These are phyloP conservation scores for Fusarium xylarioides DNA, from an alignment of 2,329 filamentous ascomycete species.

Conservation along the genomic window DNA sequence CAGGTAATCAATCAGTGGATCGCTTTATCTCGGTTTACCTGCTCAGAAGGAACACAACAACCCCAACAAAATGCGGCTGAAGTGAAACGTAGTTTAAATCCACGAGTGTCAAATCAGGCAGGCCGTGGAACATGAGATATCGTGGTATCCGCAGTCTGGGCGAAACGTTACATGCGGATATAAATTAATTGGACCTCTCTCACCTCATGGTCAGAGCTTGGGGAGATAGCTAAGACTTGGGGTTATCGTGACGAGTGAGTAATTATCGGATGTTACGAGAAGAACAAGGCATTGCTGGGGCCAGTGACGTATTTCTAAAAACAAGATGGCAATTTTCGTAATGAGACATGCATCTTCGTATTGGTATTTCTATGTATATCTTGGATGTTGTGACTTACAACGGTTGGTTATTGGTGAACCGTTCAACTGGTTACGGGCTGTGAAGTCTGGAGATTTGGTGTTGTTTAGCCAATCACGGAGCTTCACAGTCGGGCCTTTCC, in stretches of 20 bases:
- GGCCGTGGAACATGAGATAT: neutral
- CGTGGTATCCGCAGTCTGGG: slow-evolving; percentile 14
- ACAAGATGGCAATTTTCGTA: slow-evolving; percentile 8
- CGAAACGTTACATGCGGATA: slow-evolving; percentile 37
- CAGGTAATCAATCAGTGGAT: neutral
- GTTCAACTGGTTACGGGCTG: neutral
- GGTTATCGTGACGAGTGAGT: slow-evolving; percentile 8
- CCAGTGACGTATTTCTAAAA: neutral
- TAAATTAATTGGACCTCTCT: slow-evolving; percentile 12
- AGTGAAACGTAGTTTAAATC: slow-evolving; percentile 1
- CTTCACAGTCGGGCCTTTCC: slow-evolving; percentile 38
- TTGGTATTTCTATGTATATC: slow-evolving; percentile 4
- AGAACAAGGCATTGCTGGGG: slow-evolving; percentile 3
- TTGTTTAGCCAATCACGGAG: slow-evolving; percentile 32
- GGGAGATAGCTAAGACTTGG: neutral
- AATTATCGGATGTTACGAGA: slow-evolving; percentile 16
- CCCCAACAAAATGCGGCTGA: neutral
- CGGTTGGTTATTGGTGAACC: neutral
- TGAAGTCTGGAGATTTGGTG: neutral
- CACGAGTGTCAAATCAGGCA: slow-evolving; percentile 1
- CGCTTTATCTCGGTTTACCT: slow-evolving; percentile 8
- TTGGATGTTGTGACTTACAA: neutral
- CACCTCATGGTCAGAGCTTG: slow-evolving; percentile 12
- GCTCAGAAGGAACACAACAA: neutral
- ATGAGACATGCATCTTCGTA: neutral